These are phyloP conservation scores for Luzula sylvatica DNA, from an alignment of 176 grass and related monocot species.

Conservation along the genomic window DNA sequence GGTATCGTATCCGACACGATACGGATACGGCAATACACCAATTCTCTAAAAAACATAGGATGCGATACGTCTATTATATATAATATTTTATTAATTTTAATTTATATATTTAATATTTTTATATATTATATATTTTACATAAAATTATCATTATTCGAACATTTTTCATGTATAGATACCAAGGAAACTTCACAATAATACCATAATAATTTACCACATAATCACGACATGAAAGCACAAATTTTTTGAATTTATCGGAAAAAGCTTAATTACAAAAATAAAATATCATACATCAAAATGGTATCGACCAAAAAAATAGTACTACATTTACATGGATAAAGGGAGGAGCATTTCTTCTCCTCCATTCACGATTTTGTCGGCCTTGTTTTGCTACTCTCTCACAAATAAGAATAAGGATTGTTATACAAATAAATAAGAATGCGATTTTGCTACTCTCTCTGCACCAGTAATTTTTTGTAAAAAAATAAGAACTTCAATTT, in stretches of 20 bases:
- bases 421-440: conserved; percentile 28
- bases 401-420: conserved; percentile 26
- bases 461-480: neutral
- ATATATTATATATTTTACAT: too few species aligned
- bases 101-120: too few species aligned
- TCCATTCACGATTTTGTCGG: conserved; percentile 28
- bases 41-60: too few species aligned
- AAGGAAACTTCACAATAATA: neutral
- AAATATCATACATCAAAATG: neutral
- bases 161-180: too few species aligned
- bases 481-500: neutral
- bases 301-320: neutral
- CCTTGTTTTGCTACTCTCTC: conserved; percentile 33
- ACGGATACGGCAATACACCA: too few species aligned
- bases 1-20: too few species aligned
- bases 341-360: conserved; percentile 41
- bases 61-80: too few species aligned
- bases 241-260: neutral
- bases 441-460: conserved; percentile 31
- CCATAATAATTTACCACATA: neutral
- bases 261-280: neutral
- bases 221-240: neutral
- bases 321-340: conserved; percentile 33
- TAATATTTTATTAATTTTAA: too few species aligned
- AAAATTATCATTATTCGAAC: too few species aligned